Percentiles rank a stretch among this genome's conserved stretches.
phyloP scores from a whole-genome alignment of 306 rosid genomes.

The Prunus mume region DNA sequence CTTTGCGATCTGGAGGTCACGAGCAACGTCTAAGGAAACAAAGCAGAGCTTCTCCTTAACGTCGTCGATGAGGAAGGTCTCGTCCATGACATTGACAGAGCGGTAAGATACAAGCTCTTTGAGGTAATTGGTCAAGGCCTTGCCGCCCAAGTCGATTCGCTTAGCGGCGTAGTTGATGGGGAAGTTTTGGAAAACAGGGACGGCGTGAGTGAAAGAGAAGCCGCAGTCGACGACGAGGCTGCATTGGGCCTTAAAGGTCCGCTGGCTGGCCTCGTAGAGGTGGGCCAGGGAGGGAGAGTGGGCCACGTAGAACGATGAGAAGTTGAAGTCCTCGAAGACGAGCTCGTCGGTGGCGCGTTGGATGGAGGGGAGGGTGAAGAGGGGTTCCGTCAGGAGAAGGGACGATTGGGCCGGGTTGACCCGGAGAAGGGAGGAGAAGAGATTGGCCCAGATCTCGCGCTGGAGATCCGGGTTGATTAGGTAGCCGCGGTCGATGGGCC shows the following conservation, averaged over 20 bases:
- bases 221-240: constrained; percentile 94
- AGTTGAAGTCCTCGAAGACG: constrained; percentile 87
- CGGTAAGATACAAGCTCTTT: constrained; percentile 88
- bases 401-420: constrained; percentile 58
- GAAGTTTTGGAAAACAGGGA: constrained; percentile 87
- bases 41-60: constrained; percentile 95
- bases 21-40: constrained; percentile 66
- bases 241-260: constrained; percentile 68
- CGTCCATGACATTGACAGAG: constrained; percentile 84
- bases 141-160: constrained; percentile 87
- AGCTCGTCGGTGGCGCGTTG: constrained; percentile 80
- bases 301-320: constrained; percentile 62
- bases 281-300: constrained; percentile 74
- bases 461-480: constrained; percentile 87
- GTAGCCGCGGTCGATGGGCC: constrained; percentile 89
- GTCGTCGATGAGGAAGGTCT: constrained; percentile 77
- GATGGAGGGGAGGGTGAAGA: constrained; percentile 77
- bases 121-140: constrained; percentile 81
- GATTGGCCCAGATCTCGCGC: constrained; percentile 90
- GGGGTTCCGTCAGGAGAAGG: constrained; percentile 83
- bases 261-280: constrained; percentile 72
- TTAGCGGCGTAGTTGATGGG: constrained; percentile 66
- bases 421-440: constrained; percentile 68
- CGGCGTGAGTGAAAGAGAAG: constrained; percentile 84
- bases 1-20: constrained; percentile 72